These are phyloP conservation scores for Wickerhamiella spandovensis DNA, from an alignment of 805 yeast genomes.

Conservation along the genomic window DNA sequence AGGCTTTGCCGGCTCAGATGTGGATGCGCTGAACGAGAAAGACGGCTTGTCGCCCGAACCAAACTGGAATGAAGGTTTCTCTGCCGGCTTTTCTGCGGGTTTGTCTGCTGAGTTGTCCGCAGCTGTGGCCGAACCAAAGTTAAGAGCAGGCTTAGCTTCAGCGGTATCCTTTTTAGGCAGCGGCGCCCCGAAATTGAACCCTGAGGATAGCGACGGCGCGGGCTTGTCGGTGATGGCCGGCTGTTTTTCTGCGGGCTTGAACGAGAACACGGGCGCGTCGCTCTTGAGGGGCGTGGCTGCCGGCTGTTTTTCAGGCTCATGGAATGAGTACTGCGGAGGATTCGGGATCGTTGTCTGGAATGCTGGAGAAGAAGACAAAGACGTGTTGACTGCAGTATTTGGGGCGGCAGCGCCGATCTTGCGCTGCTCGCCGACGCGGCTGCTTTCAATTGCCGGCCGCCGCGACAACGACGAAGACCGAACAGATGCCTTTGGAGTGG, in stretches of 20 bases:
- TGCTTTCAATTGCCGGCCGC: slow-evolving; percentile 10
- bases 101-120: slow-evolving; percentile 1
- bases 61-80: slow-evolving; percentile 1
- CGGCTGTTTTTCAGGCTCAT: neutral
- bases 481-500: neutral
- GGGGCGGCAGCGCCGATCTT: neutral
- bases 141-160: slow-evolving; percentile 5
- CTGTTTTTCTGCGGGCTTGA: neutral
- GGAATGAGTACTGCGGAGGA: neutral
- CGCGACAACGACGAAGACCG: neutral
- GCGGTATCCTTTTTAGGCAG: slow-evolving; percentile 1
- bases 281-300: neutral
- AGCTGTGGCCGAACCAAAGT: slow-evolving; percentile 1
- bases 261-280: neutral
- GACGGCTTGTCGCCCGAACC: slow-evolving; percentile 1
- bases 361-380: neutral
- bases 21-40: neutral
- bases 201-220: too few species aligned
- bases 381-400: neutral
- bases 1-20: neutral
- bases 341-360: neutral
- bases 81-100: neutral
- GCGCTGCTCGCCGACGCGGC: neutral
- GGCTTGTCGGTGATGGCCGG: neutral
- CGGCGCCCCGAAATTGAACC: neutral